phyloP scores from a whole-genome alignment of 2,329 filamentous ascomycete genomes.

The Plectosphaerella cucumerina region DNA sequence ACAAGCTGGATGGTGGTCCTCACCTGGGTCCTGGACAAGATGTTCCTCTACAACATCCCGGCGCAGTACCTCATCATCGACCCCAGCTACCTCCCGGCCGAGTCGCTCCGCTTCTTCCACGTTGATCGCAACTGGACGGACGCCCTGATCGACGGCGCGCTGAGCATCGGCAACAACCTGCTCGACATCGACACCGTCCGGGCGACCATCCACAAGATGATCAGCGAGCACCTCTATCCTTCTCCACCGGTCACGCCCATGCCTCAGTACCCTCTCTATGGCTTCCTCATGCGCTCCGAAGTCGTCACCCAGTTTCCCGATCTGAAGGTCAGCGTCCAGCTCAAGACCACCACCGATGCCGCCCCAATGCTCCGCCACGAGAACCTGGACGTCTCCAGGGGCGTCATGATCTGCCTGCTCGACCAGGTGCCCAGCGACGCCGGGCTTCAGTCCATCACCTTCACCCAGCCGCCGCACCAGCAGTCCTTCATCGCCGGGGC shows the following conservation, averaged over 20 bases:
- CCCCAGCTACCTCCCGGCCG: slow-evolving; percentile 25
- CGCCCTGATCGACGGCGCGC: slow-evolving; percentile 36
- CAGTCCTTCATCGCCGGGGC: slow-evolving; percentile 24
- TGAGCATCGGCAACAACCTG: slow-evolving; percentile 33
- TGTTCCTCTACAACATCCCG: slow-evolving; percentile 31
- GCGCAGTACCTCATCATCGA: slow-evolving; percentile 36
- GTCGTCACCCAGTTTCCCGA: slow-evolving; percentile 32
- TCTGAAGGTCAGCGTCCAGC: slow-evolving; percentile 20
- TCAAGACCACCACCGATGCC: slow-evolving; percentile 18
- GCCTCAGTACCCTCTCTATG: slow-evolving; percentile 30
- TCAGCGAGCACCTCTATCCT: slow-evolving; percentile 26
- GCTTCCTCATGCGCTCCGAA: slow-evolving; percentile 32
- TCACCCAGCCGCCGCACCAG: slow-evolving; percentile 33
- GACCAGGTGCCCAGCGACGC: slow-evolving; percentile 19
- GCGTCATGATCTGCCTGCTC: slow-evolving; percentile 26
- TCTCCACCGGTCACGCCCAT: slow-evolving; percentile 9
- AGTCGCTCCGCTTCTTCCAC: slow-evolving; percentile 38
- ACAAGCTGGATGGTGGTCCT: slow-evolving; percentile 33
- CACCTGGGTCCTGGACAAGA: slow-evolving; percentile 28
- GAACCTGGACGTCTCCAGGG: slow-evolving; percentile 18
- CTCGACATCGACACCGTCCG: slow-evolving; percentile 23
- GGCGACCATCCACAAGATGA: slow-evolving; percentile 14
- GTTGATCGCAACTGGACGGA: slow-evolving; percentile 40
- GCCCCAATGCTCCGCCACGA: slow-evolving; percentile 24
- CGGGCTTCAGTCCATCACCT: slow-evolving; percentile 20